phyloP scores from a whole-genome alignment of 495 filamentous ascomycete genomes.

The Annulohypoxylon bovei region DNA sequence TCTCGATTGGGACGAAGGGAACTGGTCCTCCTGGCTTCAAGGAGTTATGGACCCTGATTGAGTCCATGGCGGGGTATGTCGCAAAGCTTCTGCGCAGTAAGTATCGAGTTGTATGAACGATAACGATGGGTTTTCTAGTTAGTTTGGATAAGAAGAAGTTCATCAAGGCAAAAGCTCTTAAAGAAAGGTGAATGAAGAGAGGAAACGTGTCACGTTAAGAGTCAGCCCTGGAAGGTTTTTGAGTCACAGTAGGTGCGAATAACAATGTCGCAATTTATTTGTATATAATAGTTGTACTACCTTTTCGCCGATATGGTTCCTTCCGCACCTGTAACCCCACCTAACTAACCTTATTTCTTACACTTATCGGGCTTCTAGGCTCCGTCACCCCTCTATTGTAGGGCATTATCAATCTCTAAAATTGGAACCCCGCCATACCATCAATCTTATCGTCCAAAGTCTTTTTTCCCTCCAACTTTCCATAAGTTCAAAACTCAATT shows the following conservation, averaged over 20 bases:
- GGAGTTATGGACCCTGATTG: conserved; percentile 78
- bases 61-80: conserved; percentile 53
- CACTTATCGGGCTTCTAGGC: background rate
- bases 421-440: background rate
- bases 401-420: background rate
- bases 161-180: conserved; percentile 49
- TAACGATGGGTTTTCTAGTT: conserved; percentile 19
- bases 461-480: background rate
- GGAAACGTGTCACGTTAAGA: conserved; percentile 24
- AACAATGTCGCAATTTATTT: conserved; percentile 27
- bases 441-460: background rate
- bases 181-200: conserved; percentile 2
- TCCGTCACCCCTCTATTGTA: conserved; percentile 1
- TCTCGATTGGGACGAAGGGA: conserved; percentile 78
- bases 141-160: conserved; percentile 37
- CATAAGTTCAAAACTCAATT: background rate
- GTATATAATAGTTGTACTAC: background rate
- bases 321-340: too few relatives aligned
- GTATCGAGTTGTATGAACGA: conserved; percentile 24
- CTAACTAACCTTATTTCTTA: background rate
- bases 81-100: conserved; percentile 42
- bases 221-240: conserved; percentile 17
- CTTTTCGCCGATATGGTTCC: background rate
- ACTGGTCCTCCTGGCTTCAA: conserved; percentile 74
- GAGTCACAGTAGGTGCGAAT: conserved; percentile 21